phyloP scores from a whole-genome alignment of 2,329 filamentous ascomycete genomes.

The Sclerotinia sclerotiorum region DNA sequence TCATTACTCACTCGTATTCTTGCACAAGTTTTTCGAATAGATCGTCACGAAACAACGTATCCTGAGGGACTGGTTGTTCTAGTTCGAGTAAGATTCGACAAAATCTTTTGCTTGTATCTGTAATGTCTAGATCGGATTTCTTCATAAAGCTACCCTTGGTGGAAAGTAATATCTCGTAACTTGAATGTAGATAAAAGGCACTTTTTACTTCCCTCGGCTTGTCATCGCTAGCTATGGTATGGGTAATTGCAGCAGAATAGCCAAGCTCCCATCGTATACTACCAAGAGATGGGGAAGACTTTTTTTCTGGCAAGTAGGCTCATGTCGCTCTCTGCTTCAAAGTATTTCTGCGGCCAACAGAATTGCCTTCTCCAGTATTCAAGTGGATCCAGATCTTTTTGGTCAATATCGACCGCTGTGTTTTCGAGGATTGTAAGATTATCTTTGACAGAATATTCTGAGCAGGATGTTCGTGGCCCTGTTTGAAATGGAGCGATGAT shows the following conservation, averaged over 20 bases:
- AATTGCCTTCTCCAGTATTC: constrained; percentile 4
- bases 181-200: constrained; percentile 40
- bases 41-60: not conserved
- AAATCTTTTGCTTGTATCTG: constrained; percentile 38
- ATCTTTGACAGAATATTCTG: not conserved
- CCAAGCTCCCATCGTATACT: constrained; percentile 35
- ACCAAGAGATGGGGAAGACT: constrained; percentile 34
- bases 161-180: constrained; percentile 42
- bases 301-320: constrained; percentile 40
- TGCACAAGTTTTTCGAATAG: not conserved
- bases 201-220: constrained; percentile 44
- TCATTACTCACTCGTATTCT: not conserved
- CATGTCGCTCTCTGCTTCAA: constrained; percentile 15
- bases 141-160: constrained; percentile 46
- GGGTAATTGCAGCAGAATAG: constrained; percentile 26
- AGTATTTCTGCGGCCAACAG: constrained; percentile 8
- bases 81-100: constrained; percentile 23
- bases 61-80: not conserved
- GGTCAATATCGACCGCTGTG: not conserved
- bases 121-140: constrained; percentile 40
- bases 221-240: constrained; percentile 43
- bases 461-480: constrained; percentile 23
- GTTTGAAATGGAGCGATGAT: constrained; percentile 28
- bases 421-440: constrained; percentile 4
- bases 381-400: not conserved